These are phyloP conservation scores for Neonectria faginata DNA, from an alignment of 2,329 filamentous ascomycete species.

Conservation along the genomic window DNA sequence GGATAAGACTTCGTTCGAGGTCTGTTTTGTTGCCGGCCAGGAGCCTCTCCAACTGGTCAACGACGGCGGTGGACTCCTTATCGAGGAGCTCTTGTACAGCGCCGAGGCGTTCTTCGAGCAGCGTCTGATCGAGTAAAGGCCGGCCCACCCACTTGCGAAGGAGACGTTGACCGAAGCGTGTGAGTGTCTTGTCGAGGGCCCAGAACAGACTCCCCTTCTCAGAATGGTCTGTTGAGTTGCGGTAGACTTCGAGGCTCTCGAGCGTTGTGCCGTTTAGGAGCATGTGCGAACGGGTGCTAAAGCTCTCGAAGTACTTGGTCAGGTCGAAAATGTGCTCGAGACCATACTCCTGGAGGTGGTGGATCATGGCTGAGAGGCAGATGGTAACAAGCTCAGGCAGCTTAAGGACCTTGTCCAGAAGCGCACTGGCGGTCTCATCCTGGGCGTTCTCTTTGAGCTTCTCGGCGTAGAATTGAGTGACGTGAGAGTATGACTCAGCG, in stretches of 20 bases:
- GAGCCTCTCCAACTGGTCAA: constrained; percentile 80
- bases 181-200: constrained; percentile 93
- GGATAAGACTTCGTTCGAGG: constrained; percentile 90
- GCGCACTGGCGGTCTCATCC: constrained; percentile 68
- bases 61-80: constrained; percentile 71
- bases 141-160: constrained; percentile 95
- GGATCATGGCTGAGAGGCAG: constrained; percentile 97
- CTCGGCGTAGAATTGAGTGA: constrained; percentile 91
- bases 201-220: constrained; percentile 93
- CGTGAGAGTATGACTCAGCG: constrained; percentile 86
- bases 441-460: constrained; percentile 75
- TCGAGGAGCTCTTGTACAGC: constrained; percentile 89
- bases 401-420: constrained; percentile 88
- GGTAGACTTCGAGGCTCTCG: constrained; percentile 93
- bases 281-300: constrained; percentile 95
- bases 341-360: constrained; percentile 89
- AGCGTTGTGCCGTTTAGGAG: constrained; percentile 94
- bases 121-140: constrained; percentile 80
- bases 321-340: constrained; percentile 95
- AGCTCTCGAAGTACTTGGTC: constrained; percentile 97
- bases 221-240: constrained; percentile 89
- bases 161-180: constrained; percentile 87
- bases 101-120: constrained; percentile 80
- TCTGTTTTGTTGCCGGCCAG: constrained; percentile 80
- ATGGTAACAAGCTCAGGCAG: constrained; percentile 88